Evolutionary conservation across 176 grass and related monocot genomes (phyloP).

Genomic region (barley (Hordeum vulgare)): DNA sequence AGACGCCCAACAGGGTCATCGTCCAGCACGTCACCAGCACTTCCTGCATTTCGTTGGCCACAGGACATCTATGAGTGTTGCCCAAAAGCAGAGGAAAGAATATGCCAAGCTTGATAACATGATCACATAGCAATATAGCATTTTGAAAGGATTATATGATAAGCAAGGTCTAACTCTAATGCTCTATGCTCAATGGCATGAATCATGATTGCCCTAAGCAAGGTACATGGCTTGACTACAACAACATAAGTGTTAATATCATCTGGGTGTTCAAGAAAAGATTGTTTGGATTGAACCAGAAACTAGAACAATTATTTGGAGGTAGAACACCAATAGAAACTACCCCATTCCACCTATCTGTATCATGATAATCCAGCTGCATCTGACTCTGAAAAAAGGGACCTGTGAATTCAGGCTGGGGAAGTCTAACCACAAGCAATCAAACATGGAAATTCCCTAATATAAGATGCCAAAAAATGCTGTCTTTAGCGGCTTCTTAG

Average conservation of each 20-base stretch:
- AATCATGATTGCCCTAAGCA: background rate
- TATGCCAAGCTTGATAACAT: conserved; percentile 13
- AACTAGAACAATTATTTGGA: background rate
- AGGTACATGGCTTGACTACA: background rate
- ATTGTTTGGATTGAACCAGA: background rate
- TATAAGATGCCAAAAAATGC: background rate
- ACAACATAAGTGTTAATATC: background rate
- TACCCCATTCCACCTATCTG: background rate
- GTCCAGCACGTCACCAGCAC: conserved; percentile 76
- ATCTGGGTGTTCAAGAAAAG: background rate
- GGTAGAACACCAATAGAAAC: background rate
- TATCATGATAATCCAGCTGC: background rate
- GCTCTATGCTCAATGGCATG: background rate
- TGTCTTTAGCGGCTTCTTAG: conserved; percentile 5
- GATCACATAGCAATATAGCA: conserved; percentile 13
- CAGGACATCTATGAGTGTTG: background rate
- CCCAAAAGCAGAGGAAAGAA: conserved; percentile 26
- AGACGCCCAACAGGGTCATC: conserved; percentile 84
- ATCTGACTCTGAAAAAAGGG: background rate
- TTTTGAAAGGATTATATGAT: background rate
- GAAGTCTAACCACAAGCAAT: background rate
- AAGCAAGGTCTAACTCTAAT: conserved; percentile 6
- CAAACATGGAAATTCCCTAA: background rate
- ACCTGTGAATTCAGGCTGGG: background rate
- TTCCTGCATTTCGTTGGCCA: conserved; percentile 50